Conservation (phyloP, 78 protist species). For the Speleostelium caveatum region DNA sequence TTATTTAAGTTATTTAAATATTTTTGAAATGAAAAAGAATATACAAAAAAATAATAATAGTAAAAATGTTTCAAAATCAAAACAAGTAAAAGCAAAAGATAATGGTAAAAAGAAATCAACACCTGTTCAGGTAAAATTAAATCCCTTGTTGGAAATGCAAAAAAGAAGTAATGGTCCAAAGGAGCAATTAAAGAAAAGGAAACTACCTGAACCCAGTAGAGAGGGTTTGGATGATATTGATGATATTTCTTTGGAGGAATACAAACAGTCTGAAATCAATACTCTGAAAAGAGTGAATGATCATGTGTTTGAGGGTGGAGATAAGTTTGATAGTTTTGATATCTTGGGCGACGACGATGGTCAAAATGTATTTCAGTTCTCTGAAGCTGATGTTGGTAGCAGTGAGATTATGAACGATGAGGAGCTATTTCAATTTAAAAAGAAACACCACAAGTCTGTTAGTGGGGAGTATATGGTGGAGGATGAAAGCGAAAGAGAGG, state of each 20-base stretch:
- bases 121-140: neutral
- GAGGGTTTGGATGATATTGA: conserved; percentile 68
- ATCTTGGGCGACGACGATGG: conserved; percentile 1
- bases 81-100: neutral
- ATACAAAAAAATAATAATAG: too few species aligned
- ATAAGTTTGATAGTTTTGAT: conserved; percentile 49
- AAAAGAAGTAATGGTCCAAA: neutral
- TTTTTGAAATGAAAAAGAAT: too few species aligned
- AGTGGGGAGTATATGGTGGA: too few species aligned
- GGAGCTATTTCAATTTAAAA: conserved; percentile 12
- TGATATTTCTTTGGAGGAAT: conserved; percentile 50
- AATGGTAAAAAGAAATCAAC: neutral
- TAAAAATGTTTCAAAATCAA: too few species aligned
- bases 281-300: conserved; percentile 38
- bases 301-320: conserved; percentile 65
- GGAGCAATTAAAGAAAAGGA: neutral
- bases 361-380: conserved; percentile 14
- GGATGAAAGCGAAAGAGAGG: neutral
- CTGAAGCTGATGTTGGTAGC: conserved; percentile 32
- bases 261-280: conserved; percentile 50
- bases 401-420: conserved; percentile 34
- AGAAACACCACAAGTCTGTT: neutral
- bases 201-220: neutral
- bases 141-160: neutral
- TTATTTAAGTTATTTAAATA: too few species aligned